Percentiles rank a stretch among this genome's conserved stretches.
phyloP scores from a whole-genome alignment of 352 stramenopile species.

The Halophytophthora polymorphica region DNA sequence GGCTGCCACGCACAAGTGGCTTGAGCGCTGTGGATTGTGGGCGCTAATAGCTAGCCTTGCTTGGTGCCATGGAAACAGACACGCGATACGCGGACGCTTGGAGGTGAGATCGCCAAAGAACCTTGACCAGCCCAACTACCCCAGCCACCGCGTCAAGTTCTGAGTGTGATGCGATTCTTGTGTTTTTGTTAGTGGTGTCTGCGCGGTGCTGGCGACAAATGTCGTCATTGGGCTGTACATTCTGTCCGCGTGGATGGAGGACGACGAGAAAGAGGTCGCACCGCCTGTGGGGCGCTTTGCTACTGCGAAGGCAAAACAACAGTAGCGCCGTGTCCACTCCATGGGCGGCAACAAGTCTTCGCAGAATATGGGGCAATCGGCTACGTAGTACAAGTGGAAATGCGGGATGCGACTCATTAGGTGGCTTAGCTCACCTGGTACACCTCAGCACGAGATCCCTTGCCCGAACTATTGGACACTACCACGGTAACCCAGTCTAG shows the following conservation, averaged over 20 bases:
- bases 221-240: constrained; percentile 78
- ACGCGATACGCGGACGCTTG: constrained; percentile 60
- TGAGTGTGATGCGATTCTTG: not conserved
- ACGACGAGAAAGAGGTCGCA: constrained; percentile 47
- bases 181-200: constrained; percentile 46
- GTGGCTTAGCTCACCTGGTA: not conserved
- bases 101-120: constrained; percentile 34
- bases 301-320: constrained; percentile 47
- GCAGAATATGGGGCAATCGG: too few relatives aligned
- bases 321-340: not conserved
- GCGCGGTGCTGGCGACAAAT: constrained; percentile 71
- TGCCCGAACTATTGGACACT: constrained; percentile 1
- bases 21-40: not conserved
- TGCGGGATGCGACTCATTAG: constrained; percentile 1
- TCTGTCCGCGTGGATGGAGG: constrained; percentile 63
- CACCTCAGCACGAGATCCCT: not conserved
- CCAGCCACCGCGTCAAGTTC: not conserved
- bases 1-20: not conserved
- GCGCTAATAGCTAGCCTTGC: not conserved
- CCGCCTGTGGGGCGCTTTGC: constrained; percentile 59
- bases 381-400: not conserved
- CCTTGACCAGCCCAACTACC: not conserved
- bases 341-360: not conserved
- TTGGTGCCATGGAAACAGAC: constrained; percentile 18
- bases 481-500: constrained; percentile 1